Conservation (phyloP, 371 early-diverging fungal genomes). For the Lichtheimia ramosa region DNA sequence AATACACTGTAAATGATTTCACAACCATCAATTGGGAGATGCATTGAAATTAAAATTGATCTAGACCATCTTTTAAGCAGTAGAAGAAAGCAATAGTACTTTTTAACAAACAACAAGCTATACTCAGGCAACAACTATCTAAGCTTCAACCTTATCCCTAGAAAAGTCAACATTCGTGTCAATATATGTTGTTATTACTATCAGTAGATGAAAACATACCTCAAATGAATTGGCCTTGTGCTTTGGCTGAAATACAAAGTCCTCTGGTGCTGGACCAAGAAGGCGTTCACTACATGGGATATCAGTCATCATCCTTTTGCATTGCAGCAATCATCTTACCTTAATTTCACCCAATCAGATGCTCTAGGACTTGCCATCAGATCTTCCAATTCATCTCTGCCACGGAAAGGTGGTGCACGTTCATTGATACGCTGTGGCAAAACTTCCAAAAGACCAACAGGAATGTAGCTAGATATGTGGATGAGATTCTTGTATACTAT, state of each 20-base stretch:
- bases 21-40: too few species aligned
- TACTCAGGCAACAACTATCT: too few species aligned
- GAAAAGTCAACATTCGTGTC: too few species aligned
- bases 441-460: conserved; percentile 90
- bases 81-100: too few species aligned
- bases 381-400: conserved; percentile 93
- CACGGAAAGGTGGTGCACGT: conserved; percentile 83
- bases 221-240: conserved; percentile 91
- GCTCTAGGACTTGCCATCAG: conserved; percentile 84
- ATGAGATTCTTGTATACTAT: too few species aligned
- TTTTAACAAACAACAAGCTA: too few species aligned
- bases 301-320: not conserved
- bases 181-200: too few species aligned
- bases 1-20: too few species aligned
- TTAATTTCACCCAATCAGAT: conserved; percentile 90
- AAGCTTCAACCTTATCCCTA: too few species aligned
- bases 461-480: conserved; percentile 59
- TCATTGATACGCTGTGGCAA: conserved; percentile 92
- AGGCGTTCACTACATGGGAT: conserved; percentile 63
- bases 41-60: too few species aligned
- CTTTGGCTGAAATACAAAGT: conserved; percentile 89
- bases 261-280: conserved; percentile 83
- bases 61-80: too few species aligned
- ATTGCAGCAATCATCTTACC: conserved; percentile 21
- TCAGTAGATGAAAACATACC: conserved; percentile 4